Percentiles rank a stretch among this genome's conserved stretches.
These are phyloP conservation scores for Metarhizium humberi DNA, from an alignment of 2,329 filamentous ascomycete species.

Conservation along the genomic window DNA sequence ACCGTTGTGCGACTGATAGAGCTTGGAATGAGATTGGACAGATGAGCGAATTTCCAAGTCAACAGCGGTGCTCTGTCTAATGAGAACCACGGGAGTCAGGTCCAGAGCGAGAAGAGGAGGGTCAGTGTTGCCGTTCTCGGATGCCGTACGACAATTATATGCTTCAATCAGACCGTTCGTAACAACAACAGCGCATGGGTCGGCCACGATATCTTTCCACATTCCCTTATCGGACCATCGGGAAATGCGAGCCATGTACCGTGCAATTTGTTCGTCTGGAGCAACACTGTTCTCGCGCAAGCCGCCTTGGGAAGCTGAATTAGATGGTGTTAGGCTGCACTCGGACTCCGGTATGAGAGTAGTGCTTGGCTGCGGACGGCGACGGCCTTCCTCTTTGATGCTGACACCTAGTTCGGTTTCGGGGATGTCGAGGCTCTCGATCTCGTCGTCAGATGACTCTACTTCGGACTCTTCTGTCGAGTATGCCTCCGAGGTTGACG, in stretches of 20 bases:
- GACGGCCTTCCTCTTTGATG: constrained; percentile 29
- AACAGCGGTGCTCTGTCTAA: constrained; percentile 82
- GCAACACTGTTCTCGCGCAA: constrained; percentile 37
- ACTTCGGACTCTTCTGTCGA: constrained; percentile 42
- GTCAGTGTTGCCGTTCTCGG: constrained; percentile 18
- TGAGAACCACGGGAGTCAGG: constrained; percentile 81
- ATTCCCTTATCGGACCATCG: constrained; percentile 52
- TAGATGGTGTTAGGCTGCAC: constrained; percentile 65
- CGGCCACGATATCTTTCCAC: constrained; percentile 49
- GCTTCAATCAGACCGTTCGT: constrained; percentile 51
- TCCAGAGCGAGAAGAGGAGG: constrained; percentile 61
- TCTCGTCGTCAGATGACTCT: constrained; percentile 42
- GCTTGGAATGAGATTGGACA: constrained; percentile 60
- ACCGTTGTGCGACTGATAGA: constrained; percentile 52
- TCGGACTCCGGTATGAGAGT: constrained; percentile 36
- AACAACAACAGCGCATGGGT: constrained; percentile 45
- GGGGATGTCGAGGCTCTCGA: constrained; percentile 51
- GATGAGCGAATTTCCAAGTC: constrained; percentile 92
- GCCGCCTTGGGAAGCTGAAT: constrained; percentile 68
- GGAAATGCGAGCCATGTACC: constrained; percentile 46
- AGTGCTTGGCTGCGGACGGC: constrained; percentile 20
- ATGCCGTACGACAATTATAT: constrained; percentile 31
- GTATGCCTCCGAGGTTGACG: constrained; percentile 44
- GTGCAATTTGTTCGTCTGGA: constrained; percentile 32
- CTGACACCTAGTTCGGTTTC: constrained; percentile 51